Percentiles rank a stretch among this genome's conserved stretches.
Conservation (phyloP, 192 early-diverging fungal species). For the Dissophora globulifera region DNA sequence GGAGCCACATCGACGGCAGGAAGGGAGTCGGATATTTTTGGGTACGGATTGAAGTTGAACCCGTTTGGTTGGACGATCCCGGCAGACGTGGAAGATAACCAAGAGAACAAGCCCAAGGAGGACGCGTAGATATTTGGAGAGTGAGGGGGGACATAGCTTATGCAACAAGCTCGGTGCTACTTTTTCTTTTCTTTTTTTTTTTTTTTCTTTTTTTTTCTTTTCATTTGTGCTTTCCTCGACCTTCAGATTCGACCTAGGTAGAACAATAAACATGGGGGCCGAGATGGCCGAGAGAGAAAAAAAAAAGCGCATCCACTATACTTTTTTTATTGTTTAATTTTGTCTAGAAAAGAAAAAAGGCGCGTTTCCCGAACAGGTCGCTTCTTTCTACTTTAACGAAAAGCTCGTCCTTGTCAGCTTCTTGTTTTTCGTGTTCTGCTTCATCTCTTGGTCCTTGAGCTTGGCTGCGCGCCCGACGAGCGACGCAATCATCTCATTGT, state of each 20-base stretch:
- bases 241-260: no score
- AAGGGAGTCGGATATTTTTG: slow-evolving; percentile 28
- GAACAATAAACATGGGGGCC: no score
- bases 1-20: background rate
- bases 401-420: slow-evolving; percentile 39
- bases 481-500: slow-evolving; percentile 68
- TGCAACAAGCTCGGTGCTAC: no score
- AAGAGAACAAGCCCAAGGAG: background rate
- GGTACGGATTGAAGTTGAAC: slow-evolving; percentile 43
- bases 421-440: slow-evolving; percentile 42
- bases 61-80: slow-evolving; percentile 42
- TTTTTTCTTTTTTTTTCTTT: slow-evolving; percentile 15
- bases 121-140: background rate
- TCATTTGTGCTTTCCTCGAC: slow-evolving; percentile 4
- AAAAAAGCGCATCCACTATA: background rate
- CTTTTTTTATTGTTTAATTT: background rate
- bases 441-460: slow-evolving; percentile 49
- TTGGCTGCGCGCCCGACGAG: slow-evolving; percentile 67
- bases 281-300: no score
- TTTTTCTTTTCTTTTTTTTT: slow-evolving; percentile 13
- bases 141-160: no score
- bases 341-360: background rate
- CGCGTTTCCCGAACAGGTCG: background rate
- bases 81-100: slow-evolving; percentile 3
- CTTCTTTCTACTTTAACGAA: slow-evolving; percentile 23